Base-by-base conservation (phyloP, 2,329 filamentous ascomycete genomes). In the Nigrospora sphaerica region DNA sequence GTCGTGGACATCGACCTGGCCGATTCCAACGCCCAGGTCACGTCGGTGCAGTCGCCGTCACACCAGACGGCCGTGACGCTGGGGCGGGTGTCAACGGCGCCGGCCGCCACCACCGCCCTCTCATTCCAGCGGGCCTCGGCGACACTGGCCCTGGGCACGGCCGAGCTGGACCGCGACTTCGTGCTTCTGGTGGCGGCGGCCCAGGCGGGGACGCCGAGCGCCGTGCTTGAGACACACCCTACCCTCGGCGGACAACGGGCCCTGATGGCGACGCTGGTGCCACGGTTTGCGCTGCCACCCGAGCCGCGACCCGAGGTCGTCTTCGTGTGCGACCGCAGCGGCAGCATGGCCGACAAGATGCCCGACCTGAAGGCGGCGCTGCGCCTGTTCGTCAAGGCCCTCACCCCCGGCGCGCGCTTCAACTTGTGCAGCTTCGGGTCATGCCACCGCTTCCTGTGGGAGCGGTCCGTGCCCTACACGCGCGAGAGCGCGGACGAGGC, bases 301-400 rank as follows among this genome's bases (percentile, higher is more conserved):
- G 68, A 73, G 10, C 23, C 23, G 23, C 63, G 61, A 45, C 69
- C 72, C 4, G 85, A 90, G 57, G 74, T 90, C 18, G 77, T 89
- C 16, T 88, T 90, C 53, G 66, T 90, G 5, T 84, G 81, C 46
- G 86, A 90, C 59, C 75, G 84, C 44, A 86, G 82, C 46, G 84
- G 83, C 0, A 86, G 81, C 48, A 86, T 86, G 83, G 23, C 37
- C 0, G 51, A 52, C 5, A 77, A 74, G 35, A 84, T 85, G 2
- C 51, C 54, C 1, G 72, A 80, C 32, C 68, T 83, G 3, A 65
- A 72, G 19, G 63, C 72, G 1, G 81, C 81, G 0, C 66, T 86
- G 18, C 71, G 75, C 6, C 67, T 86, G 18, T 86, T 86, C 53
- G 65, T 86, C 47, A 84, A 83, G 57, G 85, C 80, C 0, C 66